Base-by-base conservation (phyloP, 2,329 filamentous ascomycete species). In the Colletotrichum acutatum region DNA sequence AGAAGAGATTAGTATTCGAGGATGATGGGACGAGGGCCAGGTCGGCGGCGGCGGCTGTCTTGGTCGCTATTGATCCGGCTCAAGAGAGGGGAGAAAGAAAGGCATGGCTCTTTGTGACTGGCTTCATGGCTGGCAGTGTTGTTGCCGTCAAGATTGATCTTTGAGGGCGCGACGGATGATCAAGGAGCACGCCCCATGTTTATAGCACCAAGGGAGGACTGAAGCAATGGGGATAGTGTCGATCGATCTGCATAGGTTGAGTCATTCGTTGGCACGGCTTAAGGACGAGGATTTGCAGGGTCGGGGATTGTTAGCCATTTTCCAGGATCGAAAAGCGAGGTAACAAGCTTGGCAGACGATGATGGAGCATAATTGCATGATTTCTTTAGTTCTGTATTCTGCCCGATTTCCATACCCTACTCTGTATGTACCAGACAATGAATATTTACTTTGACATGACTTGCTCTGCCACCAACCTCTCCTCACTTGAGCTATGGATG, bases 41-140 rank as follows among this genome's bases (percentile, higher is more conserved):
- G 12, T 84, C 82, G 6, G 85, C 84, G 0, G 90, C 87, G 68
- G 82, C 84, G 0, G 87, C 88, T 0, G 84, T 90, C 0, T 70
- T 92, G 56, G 83, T 92, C 1, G 84, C 85, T 0, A 85, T 89
- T 64, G 84, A 90, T 52, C 88, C 88, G 0, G 76, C 77, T 16
- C 76, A 81, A 14, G 84, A 86, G 60, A 80, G 74, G 0, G 84
- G 84, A 0, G 82, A 84, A 75, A 84, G 86, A 22, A 84, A 84
- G 72, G 90, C 85, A 0, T 90, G 88, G 88, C 77, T 92, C 19
- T 91, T 89, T 78, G 85, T 87, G 2, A 89, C 89, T 0, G 90
- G 90, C 0, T 89, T 90, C 68, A 73, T 87, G 72, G 86, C 88
- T 2, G 80, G 82, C 37, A 84, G 79, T 69, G 80, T 87, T 42